Evolutionary conservation across 441 rosid species (phyloP).

Genomic region (Jatropha multifida): DNA sequence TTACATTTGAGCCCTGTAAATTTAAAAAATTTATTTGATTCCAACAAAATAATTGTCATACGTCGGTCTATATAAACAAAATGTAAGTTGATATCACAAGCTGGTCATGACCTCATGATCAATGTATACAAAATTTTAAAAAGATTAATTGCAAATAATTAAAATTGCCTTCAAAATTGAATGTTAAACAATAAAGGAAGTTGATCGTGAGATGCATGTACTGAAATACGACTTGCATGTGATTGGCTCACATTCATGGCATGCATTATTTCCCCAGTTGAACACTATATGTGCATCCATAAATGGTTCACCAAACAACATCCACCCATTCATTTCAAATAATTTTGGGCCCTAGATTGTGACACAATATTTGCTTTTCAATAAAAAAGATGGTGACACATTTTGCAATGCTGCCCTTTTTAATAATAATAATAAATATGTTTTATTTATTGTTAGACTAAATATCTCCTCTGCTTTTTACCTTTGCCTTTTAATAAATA

Average conservation of each 20-base stretch:
- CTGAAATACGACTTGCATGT: slow-evolving; percentile 2
- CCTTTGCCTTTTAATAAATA: no score
- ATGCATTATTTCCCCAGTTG: slow-evolving; percentile 2
- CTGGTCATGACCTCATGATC: no score
- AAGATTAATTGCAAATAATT: background rate
- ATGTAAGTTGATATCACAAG: no score
- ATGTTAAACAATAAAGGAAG: background rate
- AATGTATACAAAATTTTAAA: background rate
- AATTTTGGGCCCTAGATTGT: background rate
- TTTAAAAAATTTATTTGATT: no score
- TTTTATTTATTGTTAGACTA: no score
- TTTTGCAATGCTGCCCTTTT: no score
- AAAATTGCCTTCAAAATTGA: background rate
- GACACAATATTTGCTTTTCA: background rate
- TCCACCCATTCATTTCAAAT: background rate
- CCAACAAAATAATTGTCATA: no score
- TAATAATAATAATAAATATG: no score
- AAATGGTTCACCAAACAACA: background rate
- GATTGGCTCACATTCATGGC: slow-evolving; percentile 3
- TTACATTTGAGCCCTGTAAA: no score
- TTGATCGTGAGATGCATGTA: background rate
- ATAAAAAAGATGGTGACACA: no score
- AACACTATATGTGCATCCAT: background rate
- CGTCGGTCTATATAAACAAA: no score
- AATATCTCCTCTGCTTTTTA: no score